phyloP scores from a whole-genome alignment of 2,329 filamentous ascomycete genomes.

The Pseudonectria foliicola region DNA sequence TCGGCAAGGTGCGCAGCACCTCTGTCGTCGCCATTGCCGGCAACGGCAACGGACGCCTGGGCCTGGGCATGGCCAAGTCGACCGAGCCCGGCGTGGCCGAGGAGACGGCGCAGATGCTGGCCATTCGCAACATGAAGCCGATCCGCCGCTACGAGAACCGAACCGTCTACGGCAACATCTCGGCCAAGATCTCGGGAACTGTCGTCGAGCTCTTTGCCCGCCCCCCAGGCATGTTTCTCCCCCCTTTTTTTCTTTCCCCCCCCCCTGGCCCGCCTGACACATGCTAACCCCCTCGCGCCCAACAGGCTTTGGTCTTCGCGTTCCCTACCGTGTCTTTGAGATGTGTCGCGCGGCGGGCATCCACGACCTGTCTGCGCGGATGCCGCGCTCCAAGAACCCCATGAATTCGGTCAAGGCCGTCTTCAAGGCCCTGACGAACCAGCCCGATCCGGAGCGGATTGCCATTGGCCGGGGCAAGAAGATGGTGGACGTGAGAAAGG shows the following conservation, averaged over 20 bases:
- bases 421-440: conserved; percentile 72
- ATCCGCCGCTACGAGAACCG: conserved; percentile 83
- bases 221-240: conserved; percentile 83
- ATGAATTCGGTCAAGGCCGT: conserved; percentile 98
- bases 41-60: conserved; percentile 77
- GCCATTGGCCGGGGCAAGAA: conserved; percentile 88
- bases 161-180: conserved; percentile 81
- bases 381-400: conserved; percentile 81
- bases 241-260: too few species aligned
- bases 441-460: conserved; percentile 82
- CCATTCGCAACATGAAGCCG: conserved; percentile 90
- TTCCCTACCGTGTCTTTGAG: conserved; percentile 87
- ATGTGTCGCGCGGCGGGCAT: conserved; percentile 85
- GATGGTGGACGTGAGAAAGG: conserved; percentile 90
- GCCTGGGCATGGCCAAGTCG: conserved; percentile 85
- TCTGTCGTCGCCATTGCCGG: conserved; percentile 79
- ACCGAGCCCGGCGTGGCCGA: conserved; percentile 62
- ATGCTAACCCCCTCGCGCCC: conserved; percentile 2
- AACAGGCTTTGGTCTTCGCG: conserved; percentile 86
- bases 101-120: conserved; percentile 68
- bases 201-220: conserved; percentile 74
- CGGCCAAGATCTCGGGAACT: conserved; percentile 80
- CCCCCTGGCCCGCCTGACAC: too few species aligned
- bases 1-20: conserved; percentile 79
- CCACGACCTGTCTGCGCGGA: conserved; percentile 74